Base-by-base conservation (phyloP, 352 stramenopile species). In the Detonula confervacea region DNA sequence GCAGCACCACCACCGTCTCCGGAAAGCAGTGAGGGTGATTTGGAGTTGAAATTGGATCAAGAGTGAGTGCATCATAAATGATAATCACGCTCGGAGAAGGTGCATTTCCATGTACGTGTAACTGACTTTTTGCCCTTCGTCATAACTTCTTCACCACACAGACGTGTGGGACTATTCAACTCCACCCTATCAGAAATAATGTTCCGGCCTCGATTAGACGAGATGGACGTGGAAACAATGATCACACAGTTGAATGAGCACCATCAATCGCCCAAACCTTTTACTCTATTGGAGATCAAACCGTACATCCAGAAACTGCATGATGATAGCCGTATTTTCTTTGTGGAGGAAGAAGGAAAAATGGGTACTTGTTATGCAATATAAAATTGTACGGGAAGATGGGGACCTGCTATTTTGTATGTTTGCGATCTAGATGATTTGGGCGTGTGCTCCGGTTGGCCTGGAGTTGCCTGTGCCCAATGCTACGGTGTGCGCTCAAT, bases 141-240 rank as follows among this genome's bases (percentile, higher is more conserved):
- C 14, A 1, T 14, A 25, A n/a, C 25, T 37, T 22, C 60, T 44
- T 47, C 24, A 56, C 16, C 24, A 11, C n/a, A 11, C 24, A 79
- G 70, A 5, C 51, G 70, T 1, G 62, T 57, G 29, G 11, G 44
- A 27, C 39, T 60, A 46, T 79, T 79, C 39, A 60, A 67, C 16
- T 55, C 61, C 9, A 33, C 55, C 7, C 44, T 72, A 25, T 61
- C 37, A n/a, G 39, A 79, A 18, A 60, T 79, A 29, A 65, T 79
- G 57, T 73, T 67, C 39, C 66, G 62, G 25, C 27, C 33, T 24
- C 5, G 62, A 0, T 0, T 70, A 18, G 51, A 79, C 2, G 46
- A 44, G 14, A 79, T 79, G 70, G 60, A 79, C 39, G 60, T 79
- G 0, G 52, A 79, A 18, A 42, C 55, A 46, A 54, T 79, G 14